Conservation (phyloP, 257 asterid genomes). For the Linderniella brevidens region DNA sequence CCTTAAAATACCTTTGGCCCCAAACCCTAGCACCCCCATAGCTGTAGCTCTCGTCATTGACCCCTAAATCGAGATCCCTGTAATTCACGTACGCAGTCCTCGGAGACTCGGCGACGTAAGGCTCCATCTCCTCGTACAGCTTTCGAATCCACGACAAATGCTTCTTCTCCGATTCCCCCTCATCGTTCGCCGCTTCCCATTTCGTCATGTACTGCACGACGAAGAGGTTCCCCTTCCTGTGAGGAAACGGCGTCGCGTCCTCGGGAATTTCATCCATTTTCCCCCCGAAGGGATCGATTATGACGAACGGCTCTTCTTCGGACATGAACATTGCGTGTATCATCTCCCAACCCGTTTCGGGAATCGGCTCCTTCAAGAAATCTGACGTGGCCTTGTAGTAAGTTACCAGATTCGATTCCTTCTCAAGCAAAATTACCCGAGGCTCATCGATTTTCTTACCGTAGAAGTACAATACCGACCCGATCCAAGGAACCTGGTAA, state of each 20-base stretch:
- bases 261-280: conserved; percentile 2
- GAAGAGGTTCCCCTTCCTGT: conserved; percentile 12
- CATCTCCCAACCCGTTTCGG: conserved; percentile 5
- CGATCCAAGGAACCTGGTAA: conserved; percentile 16
- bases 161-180: not conserved
- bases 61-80: conserved; percentile 59
- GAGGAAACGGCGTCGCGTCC: conserved; percentile 16
- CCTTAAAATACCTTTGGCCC: too few species aligned
- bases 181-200: not conserved
- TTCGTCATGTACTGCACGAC: conserved; percentile 8
- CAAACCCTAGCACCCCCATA: too few species aligned
- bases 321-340: not conserved
- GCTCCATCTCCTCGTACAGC: conserved; percentile 34
- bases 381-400: conserved; percentile 12
- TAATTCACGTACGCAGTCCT: conserved; percentile 63
- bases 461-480: conserved; percentile 16
- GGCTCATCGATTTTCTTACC: conserved; percentile 1
- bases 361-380: conserved; percentile 8
- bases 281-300: conserved; percentile 9
- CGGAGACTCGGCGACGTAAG: conserved; percentile 34
- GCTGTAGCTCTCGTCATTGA: not conserved
- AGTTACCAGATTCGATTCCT: conserved; percentile 4
- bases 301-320: not conserved
- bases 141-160: conserved; percentile 39
- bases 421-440: conserved; percentile 1